These are phyloP conservation scores for Moelleriella libera DNA, from an alignment of 2,329 filamentous ascomycete species.

Conservation along the genomic window DNA sequence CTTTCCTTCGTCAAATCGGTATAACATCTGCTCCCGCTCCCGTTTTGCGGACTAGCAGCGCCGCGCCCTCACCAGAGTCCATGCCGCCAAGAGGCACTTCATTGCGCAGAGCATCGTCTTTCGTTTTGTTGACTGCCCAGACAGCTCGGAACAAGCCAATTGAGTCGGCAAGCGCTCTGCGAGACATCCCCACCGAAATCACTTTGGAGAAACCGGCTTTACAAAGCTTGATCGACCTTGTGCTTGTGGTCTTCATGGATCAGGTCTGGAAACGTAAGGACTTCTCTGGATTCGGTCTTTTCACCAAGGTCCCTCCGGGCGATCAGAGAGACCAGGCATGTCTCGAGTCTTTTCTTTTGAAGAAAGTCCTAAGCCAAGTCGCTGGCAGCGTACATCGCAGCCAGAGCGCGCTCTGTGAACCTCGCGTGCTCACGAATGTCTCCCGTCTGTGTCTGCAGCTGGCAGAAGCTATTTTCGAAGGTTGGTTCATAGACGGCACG, in stretches of 20 bases:
- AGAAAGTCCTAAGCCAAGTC: conserved; percentile 58
- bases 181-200: too few species aligned
- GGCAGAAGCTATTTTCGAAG: conserved; percentile 83
- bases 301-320: conserved; percentile 76
- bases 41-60: conserved; percentile 57
- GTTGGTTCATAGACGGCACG: conserved; percentile 87
- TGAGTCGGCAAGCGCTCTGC: too few species aligned
- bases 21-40: conserved; percentile 45
- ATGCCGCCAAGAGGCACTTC: conserved; percentile 41
- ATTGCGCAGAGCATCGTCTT: conserved; percentile 73
- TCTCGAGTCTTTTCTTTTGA: conserved; percentile 81
- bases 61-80: conserved; percentile 32
- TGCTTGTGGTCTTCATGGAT: conserved; percentile 70
- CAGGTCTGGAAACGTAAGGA: conserved; percentile 80
- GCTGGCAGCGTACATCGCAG: conserved; percentile 57
- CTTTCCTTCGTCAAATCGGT: conserved; percentile 63
- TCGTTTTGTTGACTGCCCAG: conserved; percentile 60
- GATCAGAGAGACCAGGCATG: conserved; percentile 92
- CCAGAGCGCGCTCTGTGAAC: conserved; percentile 61
- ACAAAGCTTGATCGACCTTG: conserved; percentile 63
- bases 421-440: conserved; percentile 75
- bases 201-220: conserved; percentile 44
- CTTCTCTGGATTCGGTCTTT: conserved; percentile 76
- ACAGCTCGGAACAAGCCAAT: neutral
- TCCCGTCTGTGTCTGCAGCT: conserved; percentile 69